Conservation (phyloP, 176 grass and related monocot species). For the Cocos nucifera region DNA sequence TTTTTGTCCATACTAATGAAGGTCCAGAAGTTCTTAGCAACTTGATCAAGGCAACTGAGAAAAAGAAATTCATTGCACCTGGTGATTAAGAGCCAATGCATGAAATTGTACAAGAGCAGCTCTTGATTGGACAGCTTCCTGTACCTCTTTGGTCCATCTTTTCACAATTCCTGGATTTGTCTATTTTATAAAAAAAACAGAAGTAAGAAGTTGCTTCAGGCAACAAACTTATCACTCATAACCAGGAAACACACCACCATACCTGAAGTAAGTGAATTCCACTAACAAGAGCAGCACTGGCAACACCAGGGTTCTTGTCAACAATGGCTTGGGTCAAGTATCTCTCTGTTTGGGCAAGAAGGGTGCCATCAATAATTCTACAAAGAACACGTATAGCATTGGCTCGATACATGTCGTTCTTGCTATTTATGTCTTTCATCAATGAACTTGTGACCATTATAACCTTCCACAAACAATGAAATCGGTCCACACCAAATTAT, state of each 20-base stretch:
- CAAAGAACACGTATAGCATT: constrained; percentile 97
- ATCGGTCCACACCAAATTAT: constrained; percentile 7
- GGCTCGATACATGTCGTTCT: constrained; percentile 93
- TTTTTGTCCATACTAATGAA: no score
- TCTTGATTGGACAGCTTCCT: constrained; percentile 97
- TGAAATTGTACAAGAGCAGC: constrained; percentile 92
- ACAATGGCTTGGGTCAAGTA: constrained; percentile 98
- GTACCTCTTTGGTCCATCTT: constrained; percentile 99
- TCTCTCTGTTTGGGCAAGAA: constrained; percentile 97
- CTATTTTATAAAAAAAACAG: constrained; percentile 29
- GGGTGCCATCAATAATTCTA: constrained; percentile 82
- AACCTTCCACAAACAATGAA: constrained; percentile 41
- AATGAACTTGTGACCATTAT: constrained; percentile 99
- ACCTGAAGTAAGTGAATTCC: constrained; percentile 98
- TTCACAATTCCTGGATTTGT: constrained; percentile 94
- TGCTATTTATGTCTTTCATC: constrained; percentile 99
- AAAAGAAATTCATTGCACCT: constrained; percentile 42
- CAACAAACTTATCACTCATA: constrained; percentile 8
- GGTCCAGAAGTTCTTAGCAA: no score
- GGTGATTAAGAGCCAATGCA: constrained; percentile 91
- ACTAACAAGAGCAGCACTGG: constrained; percentile 95
- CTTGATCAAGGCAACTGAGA: no score
- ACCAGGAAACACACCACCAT: not conserved
- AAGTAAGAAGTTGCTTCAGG: not conserved
- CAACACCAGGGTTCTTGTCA: constrained; percentile 97